These are phyloP conservation scores for Penicillium sp. DNA, from an alignment of 2,329 filamentous ascomycete species.

Conservation along the genomic window DNA sequence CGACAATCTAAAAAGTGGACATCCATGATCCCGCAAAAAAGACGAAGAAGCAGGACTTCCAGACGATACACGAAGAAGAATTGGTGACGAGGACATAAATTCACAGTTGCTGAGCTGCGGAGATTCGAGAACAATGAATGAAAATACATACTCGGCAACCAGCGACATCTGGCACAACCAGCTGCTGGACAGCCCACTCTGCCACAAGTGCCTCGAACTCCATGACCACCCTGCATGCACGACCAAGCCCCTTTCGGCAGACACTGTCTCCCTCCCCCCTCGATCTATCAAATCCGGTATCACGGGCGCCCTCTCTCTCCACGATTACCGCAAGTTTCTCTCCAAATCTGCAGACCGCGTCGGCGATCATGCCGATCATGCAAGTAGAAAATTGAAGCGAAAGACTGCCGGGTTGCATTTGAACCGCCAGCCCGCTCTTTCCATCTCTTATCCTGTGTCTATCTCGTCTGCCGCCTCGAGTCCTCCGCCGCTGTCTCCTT, in stretches of 20 bases:
- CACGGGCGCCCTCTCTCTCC: constrained; percentile 31
- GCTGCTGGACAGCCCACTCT: constrained; percentile 21
- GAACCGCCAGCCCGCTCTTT: constrained; percentile 19
- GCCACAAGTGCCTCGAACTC: constrained; percentile 14
- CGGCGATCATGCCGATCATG: constrained; percentile 27
- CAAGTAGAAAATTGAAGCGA: constrained; percentile 31
- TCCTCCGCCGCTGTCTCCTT: constrained; percentile 38
- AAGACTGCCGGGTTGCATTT: constrained; percentile 36
- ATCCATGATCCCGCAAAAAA: background rate
- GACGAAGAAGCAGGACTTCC: constrained; percentile 5
- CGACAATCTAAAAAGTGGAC: constrained; percentile 19
- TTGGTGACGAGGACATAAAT: background rate
- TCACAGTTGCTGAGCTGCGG: background rate
- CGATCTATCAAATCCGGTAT: constrained; percentile 20
- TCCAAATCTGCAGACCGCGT: constrained; percentile 25
- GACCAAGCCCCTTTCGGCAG: constrained; percentile 16
- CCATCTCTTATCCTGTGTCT: constrained; percentile 24
- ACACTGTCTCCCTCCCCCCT: constrained; percentile 20
- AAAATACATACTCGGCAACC: constrained; percentile 9
- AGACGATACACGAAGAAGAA: background rate
- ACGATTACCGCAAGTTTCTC: constrained; percentile 38
- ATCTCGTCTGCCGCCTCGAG: constrained; percentile 33
- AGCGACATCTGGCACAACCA: constrained; percentile 14
- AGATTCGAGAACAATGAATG: background rate
- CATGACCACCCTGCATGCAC: constrained; percentile 20